These are phyloP conservation scores for Zygoascus hellenicus DNA, from an alignment of 1,139 yeast genomes.

Conservation along the genomic window DNA sequence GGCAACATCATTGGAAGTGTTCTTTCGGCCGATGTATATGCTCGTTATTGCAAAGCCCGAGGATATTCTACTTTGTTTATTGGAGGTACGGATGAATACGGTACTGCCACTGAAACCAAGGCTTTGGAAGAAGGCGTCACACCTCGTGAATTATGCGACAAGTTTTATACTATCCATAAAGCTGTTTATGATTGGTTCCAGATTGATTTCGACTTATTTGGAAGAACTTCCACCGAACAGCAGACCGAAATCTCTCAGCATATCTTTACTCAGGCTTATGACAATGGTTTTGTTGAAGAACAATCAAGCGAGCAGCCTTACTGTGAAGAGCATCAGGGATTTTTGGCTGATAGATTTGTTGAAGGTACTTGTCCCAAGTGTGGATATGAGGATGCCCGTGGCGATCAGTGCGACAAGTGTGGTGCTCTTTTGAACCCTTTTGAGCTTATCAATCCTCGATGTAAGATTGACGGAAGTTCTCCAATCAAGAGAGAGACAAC, in stretches of 20 bases:
- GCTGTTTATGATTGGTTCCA: slow-evolving; percentile 96
- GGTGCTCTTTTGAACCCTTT: slow-evolving; percentile 85
- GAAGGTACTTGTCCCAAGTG: slow-evolving; percentile 98
- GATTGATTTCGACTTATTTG: slow-evolving; percentile 89
- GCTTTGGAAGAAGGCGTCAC: slow-evolving; percentile 90
- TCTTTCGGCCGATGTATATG: slow-evolving; percentile 86
- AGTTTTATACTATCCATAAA: slow-evolving; percentile 78
- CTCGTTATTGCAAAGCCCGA: slow-evolving; percentile 85
- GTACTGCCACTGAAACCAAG: slow-evolving; percentile 98
- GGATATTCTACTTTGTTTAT: slow-evolving; percentile 79
- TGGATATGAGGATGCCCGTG: slow-evolving; percentile 92
- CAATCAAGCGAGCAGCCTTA: slow-evolving; percentile 83
- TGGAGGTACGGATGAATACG: slow-evolving; percentile 99
- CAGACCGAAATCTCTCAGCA: slow-evolving; percentile 97
- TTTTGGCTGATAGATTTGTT: slow-evolving; percentile 91
- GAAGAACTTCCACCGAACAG: slow-evolving; percentile 86
- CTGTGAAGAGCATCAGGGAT: slow-evolving; percentile 85
- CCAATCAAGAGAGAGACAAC: slow-evolving; percentile 80
- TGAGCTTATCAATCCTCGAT: slow-evolving; percentile 88
- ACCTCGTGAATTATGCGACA: slow-evolving; percentile 84
- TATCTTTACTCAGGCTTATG: slow-evolving; percentile 66
- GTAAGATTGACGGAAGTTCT: slow-evolving; percentile 80
- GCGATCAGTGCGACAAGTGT: slow-evolving; percentile 98
- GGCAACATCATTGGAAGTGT: slow-evolving; percentile 97
- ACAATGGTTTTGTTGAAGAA: slow-evolving; percentile 77